Percentiles rank a stretch among this genome's conserved stretches.
phyloP scores from a whole-genome alignment of 768 basidiomycete species.

The Tylopilus subfusipes region DNA sequence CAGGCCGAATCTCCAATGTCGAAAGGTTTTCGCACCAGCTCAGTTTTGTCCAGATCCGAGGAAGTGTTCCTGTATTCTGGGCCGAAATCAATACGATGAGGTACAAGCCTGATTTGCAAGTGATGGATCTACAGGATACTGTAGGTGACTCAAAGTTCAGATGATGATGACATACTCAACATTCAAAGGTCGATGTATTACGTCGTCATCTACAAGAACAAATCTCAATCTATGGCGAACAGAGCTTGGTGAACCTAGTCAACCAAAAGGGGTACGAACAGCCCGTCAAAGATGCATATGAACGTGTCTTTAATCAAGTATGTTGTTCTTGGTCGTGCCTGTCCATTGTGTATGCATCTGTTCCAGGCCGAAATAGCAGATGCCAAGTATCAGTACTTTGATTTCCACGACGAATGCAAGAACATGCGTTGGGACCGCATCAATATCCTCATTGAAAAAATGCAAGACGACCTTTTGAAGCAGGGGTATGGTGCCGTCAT shows the following conservation, averaged over 20 bases:
- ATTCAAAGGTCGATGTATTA: conserved; percentile 61
- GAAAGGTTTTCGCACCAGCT: conserved; percentile 58
- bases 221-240: conserved; percentile 68
- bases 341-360: not conserved
- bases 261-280: conserved; percentile 92
- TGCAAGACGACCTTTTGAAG: conserved; percentile 64
- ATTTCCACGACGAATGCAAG: conserved; percentile 95
- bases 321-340: conserved; percentile 11
- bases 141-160: conserved; percentile 42
- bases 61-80: conserved; percentile 95
- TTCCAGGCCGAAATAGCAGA: conserved; percentile 57
- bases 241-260: conserved; percentile 84
- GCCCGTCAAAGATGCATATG: conserved; percentile 94
- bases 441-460: conserved; percentile 68
- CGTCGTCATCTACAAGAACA: conserved; percentile 72
- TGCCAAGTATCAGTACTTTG: conserved; percentile 90
- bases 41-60: conserved; percentile 91
- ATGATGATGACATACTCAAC: conserved; percentile 2
- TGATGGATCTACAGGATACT: conserved; percentile 90
- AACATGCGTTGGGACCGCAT: conserved; percentile 95
- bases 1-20: conserved; percentile 36
- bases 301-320: conserved; percentile 68
- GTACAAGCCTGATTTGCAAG: conserved; percentile 93
- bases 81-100: conserved; percentile 92
- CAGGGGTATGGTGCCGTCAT: conserved; percentile 50